Evolutionary conservation across 176 grass and related monocot species (phyloP).

Genomic region (Otatea glauca): DNA sequence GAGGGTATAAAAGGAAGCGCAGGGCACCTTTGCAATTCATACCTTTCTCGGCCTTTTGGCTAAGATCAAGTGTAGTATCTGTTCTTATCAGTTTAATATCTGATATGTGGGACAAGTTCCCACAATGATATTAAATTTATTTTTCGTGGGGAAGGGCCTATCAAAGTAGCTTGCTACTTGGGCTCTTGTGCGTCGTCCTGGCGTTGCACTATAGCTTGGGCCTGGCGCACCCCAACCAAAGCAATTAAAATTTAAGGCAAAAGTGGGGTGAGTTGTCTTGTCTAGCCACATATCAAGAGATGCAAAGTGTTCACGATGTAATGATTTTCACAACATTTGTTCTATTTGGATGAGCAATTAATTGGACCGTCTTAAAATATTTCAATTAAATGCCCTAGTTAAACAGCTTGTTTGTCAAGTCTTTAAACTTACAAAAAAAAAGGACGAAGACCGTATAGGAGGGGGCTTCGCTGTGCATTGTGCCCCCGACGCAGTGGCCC

Average conservation of each 20-base stretch:
- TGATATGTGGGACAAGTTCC: neutral
- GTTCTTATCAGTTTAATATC: conserved; percentile 29
- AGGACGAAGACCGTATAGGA: no score
- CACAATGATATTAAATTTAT: neutral
- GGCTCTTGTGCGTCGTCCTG: neutral
- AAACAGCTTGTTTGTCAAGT: no score
- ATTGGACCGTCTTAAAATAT: no score
- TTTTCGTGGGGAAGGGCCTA: no score
- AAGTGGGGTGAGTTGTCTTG: no score
- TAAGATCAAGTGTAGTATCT: conserved; percentile 67
- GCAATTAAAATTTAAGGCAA: no score
- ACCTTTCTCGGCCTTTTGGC: conserved; percentile 78
- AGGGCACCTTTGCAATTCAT: neutral
- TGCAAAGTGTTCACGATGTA: no score
- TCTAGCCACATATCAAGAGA: no score
- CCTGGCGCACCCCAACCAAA: neutral
- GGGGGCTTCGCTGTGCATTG: neutral
- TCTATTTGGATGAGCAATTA: no score
- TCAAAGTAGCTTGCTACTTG: neutral
- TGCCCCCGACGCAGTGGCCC: neutral
- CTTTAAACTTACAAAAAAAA: no score
- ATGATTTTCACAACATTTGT: no score
- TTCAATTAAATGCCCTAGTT: no score
- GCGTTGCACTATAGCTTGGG: neutral
- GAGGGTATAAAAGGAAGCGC: neutral